Base-by-base conservation (phyloP, 441 rosid genomes). In the Populus hybrid region DNA sequence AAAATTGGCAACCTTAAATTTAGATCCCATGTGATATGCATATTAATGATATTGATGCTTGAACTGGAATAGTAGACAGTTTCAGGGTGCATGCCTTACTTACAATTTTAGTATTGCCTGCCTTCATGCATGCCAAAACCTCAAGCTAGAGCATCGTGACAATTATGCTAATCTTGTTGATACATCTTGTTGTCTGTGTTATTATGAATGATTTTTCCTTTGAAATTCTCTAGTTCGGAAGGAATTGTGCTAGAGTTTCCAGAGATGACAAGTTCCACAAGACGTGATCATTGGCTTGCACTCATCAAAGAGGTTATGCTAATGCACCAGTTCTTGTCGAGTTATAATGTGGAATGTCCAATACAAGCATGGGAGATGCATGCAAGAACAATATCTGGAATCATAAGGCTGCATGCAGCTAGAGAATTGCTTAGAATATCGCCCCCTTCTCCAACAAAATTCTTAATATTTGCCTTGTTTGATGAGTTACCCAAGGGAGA, bases 401-500 rank as follows among this genome's bases (percentile, higher is more conserved):
- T 93, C 64, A 73, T 92, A 81, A 86, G 99, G 89, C 92, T 96
- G 69, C 98, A 93, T 68, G 96, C 97, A 35, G 98, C 95, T 20
- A 90, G 96, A 77, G 97, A 96, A 71, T 88, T 96, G 96, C 89
- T 92, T 61, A 87, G 96, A 80, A 92, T 94, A 29, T 83, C 89
- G 11, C 93, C 98, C 0, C 99, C 98, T 0, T 85, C 81, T 68
- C 97, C 99, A 2, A 89, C 84, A 20, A 91, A 86, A 77, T 94
- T 96, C 89, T 76, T 96, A 81, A 94, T 94, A 63, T 96, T 96
- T 77, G 85, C 94, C 42, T 85, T 96, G 77, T 96, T 85, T 63
- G 92, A 92, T 11, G 98, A 93, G 83, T 76, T 90, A 63, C 98
- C 99, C 0, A 96, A 92, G 87, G 99, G 98, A 67, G 99, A 96